These are phyloP conservation scores for Byssochlamys sp. DNA, from an alignment of 2,329 filamentous ascomycete species.

Conservation along the genomic window DNA sequence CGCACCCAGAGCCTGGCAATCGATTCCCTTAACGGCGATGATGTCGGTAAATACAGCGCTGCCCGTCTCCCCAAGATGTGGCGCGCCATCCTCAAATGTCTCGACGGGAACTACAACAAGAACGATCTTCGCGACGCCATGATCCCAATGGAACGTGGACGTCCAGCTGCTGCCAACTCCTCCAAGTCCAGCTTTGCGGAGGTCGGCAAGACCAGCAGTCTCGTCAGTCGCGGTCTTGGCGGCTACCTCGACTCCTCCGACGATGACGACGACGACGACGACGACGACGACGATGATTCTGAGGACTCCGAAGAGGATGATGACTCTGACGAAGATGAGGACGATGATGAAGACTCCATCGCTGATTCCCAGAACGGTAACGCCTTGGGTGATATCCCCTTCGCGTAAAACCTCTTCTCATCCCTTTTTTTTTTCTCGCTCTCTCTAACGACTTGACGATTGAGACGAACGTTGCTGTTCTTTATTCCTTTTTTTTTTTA, in stretches of 20 bases:
- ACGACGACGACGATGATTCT: conserved; percentile 7
- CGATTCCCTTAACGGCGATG: conserved; percentile 45
- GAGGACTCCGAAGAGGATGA: conserved; percentile 1
- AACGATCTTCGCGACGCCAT: conserved; percentile 19
- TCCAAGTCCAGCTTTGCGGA: conserved; percentile 18
- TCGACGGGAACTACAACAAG: conserved; percentile 24
- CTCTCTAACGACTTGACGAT: neutral
- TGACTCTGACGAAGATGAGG: conserved; percentile 1
- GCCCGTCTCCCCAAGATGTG: conserved; percentile 39
- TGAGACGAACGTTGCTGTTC: neutral
- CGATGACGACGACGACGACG: neutral
- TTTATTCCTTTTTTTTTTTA: neutral
- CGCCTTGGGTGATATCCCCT: neutral
- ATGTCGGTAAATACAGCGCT: conserved; percentile 39
- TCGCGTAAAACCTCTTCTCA: neutral
- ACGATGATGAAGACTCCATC: conserved; percentile 6
- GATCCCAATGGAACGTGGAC: conserved; percentile 18
- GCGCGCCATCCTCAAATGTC: conserved; percentile 36
- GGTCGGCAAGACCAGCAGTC: conserved; percentile 29
- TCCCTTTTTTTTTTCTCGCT: neutral
- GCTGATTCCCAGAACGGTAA: neutral
- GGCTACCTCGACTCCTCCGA: conserved; percentile 16
- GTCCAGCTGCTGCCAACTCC: conserved; percentile 12
- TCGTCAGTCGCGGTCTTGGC: conserved; percentile 29
- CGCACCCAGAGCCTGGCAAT: conserved; percentile 49